A percentile compares a stretch with the other conserved stretches of the same genome.
phyloP scores from a whole-genome alignment of 257 asterid genomes.

The Handroanthus guayacan region DNA sequence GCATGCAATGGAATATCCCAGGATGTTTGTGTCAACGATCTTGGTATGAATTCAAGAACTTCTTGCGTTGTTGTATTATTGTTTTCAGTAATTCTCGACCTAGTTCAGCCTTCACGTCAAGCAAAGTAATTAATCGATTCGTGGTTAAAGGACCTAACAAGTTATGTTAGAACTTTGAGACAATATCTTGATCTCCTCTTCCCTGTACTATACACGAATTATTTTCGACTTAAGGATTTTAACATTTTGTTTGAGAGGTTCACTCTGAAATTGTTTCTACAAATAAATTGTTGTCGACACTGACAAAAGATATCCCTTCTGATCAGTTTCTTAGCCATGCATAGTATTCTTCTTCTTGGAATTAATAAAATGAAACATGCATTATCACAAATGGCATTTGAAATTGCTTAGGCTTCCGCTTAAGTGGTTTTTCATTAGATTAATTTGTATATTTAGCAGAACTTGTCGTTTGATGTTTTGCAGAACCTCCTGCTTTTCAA shows the following conservation, averaged over 20 bases:
- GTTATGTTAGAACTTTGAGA: neutral
- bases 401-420: no score
- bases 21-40: constrained; percentile 88
- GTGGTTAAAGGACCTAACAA: neutral
- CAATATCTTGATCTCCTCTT: neutral
- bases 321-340: no score
- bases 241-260: neutral
- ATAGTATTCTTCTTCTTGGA: no score
- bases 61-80: neutral
- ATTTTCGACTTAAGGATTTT: neutral
- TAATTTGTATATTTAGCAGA: neutral
- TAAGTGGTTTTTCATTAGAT: neutral
- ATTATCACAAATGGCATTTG: neutral
- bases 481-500: constrained; percentile 94
- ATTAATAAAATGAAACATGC: no score
- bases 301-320: no score
- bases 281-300: no score
- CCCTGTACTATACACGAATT: neutral
- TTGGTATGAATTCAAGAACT: constrained; percentile 55
- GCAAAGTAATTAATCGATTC: constrained; percentile 17
- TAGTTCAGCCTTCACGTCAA: neutral
- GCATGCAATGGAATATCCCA: constrained; percentile 78
- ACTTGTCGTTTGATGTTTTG: constrained; percentile 12
- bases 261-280: no score
- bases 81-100: neutral